Evolutionary conservation across 2,329 filamentous ascomycete genomes (phyloP).

Genomic region (Ophiostoma piceae): DNA sequence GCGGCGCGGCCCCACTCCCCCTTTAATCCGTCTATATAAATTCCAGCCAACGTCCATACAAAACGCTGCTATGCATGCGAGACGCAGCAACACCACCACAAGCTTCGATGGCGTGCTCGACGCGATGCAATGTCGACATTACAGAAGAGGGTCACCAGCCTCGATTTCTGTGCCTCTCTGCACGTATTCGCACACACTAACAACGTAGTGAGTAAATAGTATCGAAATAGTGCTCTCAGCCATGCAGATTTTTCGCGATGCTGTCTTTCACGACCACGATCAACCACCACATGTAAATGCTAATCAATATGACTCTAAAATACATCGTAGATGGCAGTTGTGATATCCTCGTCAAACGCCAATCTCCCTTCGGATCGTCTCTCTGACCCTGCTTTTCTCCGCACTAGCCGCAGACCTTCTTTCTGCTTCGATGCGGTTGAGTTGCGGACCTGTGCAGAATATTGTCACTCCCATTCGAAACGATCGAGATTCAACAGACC

Average conservation of each 20-base stretch:
- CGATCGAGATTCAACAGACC: not conserved
- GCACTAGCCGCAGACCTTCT: not conserved
- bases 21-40: conserved; percentile 12
- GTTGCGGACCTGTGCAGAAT: not conserved
- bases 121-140: conserved; percentile 21
- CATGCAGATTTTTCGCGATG: not conserved
- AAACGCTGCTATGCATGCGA: not conserved
- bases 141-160: not conserved
- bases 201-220: not conserved
- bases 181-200: not conserved
- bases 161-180: not conserved
- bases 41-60: conserved; percentile 1
- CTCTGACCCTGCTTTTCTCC: not conserved
- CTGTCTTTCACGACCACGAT: not conserved
- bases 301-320: no score
- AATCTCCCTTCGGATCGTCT: no score
- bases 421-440: not conserved
- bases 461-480: not conserved
- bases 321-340: no score
- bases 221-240: not conserved
- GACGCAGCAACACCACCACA: conserved; percentile 20
- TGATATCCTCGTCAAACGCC: no score
- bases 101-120: conserved; percentile 24
- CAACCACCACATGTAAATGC: not conserved
- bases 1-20: not conserved